Conservation (phyloP, 352 stramenopile species). For the Globisporangium parvum region DNA sequence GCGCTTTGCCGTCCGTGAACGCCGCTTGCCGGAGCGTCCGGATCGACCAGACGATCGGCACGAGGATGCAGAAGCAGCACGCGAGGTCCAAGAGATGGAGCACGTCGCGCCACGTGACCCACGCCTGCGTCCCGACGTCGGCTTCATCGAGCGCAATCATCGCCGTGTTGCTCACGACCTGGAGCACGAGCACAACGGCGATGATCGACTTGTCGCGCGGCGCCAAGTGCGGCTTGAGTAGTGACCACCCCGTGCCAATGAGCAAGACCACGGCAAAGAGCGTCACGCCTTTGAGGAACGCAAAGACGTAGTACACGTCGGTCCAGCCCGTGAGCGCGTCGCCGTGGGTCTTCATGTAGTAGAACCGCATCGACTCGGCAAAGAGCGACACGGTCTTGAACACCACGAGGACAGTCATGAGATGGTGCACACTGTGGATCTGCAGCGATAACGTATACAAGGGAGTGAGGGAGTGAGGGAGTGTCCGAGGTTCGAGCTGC, state of each 20-base stretch:
- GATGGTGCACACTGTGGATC: constrained; percentile 93
- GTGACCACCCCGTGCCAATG: constrained; percentile 95
- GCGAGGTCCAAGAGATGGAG: constrained; percentile 95
- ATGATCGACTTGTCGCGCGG: constrained; percentile 93
- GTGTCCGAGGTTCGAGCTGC: constrained; percentile 11
- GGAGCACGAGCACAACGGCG: constrained; percentile 89
- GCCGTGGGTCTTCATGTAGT: constrained; percentile 94
- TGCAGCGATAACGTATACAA: constrained; percentile 6
- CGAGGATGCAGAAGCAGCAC: constrained; percentile 94
- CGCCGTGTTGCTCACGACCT: constrained; percentile 94
- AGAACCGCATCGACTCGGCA: constrained; percentile 92
- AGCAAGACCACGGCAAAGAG: constrained; percentile 98
- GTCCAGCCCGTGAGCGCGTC: constrained; percentile 90
- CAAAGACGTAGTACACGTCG: constrained; percentile 94
- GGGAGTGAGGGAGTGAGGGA: neutral
- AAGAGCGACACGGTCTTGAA: constrained; percentile 94
- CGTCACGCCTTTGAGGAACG: constrained; percentile 94
- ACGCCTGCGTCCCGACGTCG: constrained; percentile 63
- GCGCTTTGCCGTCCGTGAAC: constrained; percentile 86
- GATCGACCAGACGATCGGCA: constrained; percentile 97
- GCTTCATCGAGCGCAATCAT: constrained; percentile 85
- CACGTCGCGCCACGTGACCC: constrained; percentile 79
- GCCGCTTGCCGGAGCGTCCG: constrained; percentile 70
- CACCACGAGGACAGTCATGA: constrained; percentile 92
- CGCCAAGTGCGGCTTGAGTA: constrained; percentile 95